A percentile compares a stretch with the other conserved stretches of the same genome.
These are phyloP conservation scores for Penicillium ochrochloron DNA, from an alignment of 495 filamentous ascomycete genomes.

Conservation along the genomic window DNA sequence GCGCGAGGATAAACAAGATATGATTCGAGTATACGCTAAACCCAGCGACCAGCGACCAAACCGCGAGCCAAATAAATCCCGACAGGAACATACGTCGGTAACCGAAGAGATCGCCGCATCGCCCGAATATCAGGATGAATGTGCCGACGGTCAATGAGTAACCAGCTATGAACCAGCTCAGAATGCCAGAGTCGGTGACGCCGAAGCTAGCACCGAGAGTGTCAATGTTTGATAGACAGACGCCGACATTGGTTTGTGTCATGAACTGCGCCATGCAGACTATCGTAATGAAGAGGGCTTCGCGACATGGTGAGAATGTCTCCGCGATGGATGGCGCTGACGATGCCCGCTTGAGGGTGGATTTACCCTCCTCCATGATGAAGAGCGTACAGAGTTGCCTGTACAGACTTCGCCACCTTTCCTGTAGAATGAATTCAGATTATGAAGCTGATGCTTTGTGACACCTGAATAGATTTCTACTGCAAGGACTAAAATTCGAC, in stretches of 20 bases:
- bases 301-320: slow-evolving; percentile 29
- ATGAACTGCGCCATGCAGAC: slow-evolving; percentile 45
- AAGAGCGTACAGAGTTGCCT: neutral
- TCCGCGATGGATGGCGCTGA: slow-evolving; percentile 31
- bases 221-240: slow-evolving; percentile 43
- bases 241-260: slow-evolving; percentile 37
- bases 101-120: slow-evolving; percentile 63
- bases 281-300: slow-evolving; percentile 32
- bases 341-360: slow-evolving; percentile 19
- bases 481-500: slow-evolving; percentile 1
- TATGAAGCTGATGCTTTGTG: neutral
- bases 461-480: neutral
- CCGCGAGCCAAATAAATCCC: slow-evolving; percentile 60
- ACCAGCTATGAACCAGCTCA: slow-evolving; percentile 60
- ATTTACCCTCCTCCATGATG: slow-evolving; percentile 8
- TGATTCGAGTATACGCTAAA: slow-evolving; percentile 52
- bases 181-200: slow-evolving; percentile 41
- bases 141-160: slow-evolving; percentile 66
- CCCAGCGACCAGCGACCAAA: slow-evolving; percentile 63
- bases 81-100: slow-evolving; percentile 60
- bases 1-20: slow-evolving; percentile 61
- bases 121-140: slow-evolving; percentile 66
- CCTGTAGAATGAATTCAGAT: neutral
- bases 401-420: neutral
- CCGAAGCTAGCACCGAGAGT: slow-evolving; percentile 53